These are phyloP conservation scores for Trichoderma virens DNA, from an alignment of 495 filamentous ascomycete species.

Conservation along the genomic window DNA sequence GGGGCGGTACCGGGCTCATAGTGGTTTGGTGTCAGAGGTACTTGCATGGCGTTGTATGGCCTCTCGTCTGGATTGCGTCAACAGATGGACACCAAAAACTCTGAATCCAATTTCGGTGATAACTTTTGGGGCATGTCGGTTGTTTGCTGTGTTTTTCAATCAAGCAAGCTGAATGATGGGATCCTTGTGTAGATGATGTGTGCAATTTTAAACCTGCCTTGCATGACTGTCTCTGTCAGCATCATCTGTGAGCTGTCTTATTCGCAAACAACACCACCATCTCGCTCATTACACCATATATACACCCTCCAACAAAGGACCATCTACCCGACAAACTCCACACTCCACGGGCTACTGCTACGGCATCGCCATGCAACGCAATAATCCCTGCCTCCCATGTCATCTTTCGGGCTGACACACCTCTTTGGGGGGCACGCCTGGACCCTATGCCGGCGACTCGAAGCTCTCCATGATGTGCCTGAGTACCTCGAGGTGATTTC, in stretches of 20 bases:
- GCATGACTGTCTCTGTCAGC: not conserved
- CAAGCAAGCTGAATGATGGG: not conserved
- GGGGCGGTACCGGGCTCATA: not conserved
- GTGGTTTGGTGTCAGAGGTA: not conserved
- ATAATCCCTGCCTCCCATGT: not conserved
- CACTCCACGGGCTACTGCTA: not conserved
- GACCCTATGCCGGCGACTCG: not conserved
- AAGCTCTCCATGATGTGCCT: not conserved
- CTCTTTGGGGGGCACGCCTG: not conserved
- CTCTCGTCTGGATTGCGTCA: not conserved
- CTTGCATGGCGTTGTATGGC: not conserved
- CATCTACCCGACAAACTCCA: not conserved
- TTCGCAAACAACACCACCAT: not conserved
- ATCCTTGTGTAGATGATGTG: not conserved
- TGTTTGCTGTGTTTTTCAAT: no score
- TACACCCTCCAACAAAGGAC: no score
- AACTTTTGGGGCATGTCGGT: no score
- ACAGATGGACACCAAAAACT: not conserved
- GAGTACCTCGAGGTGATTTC: not conserved
- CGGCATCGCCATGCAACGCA: not conserved
- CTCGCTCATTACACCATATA: no score
- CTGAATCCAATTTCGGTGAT: not conserved
- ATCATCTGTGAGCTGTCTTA: not conserved
- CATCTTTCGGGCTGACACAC: conserved; percentile 2
- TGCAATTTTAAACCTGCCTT: not conserved